These are phyloP conservation scores for Saccharum officinarum DNA, from an alignment of 176 grass and related monocot species.

Conservation along the genomic window DNA sequence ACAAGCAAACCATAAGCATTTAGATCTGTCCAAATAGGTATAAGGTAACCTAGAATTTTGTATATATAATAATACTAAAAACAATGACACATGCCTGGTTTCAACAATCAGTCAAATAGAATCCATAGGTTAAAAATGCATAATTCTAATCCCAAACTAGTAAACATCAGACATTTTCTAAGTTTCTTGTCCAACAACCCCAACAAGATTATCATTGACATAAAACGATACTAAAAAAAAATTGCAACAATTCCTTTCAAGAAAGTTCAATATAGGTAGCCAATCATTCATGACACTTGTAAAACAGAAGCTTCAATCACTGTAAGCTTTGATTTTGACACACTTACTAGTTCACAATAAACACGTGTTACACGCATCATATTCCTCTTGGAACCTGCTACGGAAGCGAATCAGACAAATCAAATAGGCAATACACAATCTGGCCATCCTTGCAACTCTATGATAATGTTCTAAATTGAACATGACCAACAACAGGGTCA, in stretches of 20 bases:
- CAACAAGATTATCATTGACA: neutral
- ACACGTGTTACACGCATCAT: neutral
- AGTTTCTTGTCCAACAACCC: neutral
- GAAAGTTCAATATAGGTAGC: neutral
- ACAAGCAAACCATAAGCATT: neutral
- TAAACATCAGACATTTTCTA: neutral
- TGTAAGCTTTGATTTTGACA: neutral
- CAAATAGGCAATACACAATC: neutral
- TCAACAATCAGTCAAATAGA: neutral
- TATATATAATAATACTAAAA: neutral
- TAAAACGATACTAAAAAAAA: neutral
- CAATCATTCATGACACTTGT: neutral
- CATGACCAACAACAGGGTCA: neutral
- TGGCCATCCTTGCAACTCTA: neutral
- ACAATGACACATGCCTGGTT: neutral
- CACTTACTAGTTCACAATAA: neutral
- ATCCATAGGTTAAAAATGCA: neutral
- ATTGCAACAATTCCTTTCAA: neutral
- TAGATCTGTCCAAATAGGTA: neutral
- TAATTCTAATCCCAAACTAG: neutral
- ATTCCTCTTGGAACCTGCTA: too few relatives aligned
- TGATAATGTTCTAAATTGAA: neutral
- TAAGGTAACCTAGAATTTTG: neutral
- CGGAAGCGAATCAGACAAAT: too few relatives aligned
- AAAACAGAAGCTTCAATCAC: neutral